Evolutionary conservation across 805 yeast genomes (phyloP).

Genomic region (Isabelozyma pseudorhagii): DNA sequence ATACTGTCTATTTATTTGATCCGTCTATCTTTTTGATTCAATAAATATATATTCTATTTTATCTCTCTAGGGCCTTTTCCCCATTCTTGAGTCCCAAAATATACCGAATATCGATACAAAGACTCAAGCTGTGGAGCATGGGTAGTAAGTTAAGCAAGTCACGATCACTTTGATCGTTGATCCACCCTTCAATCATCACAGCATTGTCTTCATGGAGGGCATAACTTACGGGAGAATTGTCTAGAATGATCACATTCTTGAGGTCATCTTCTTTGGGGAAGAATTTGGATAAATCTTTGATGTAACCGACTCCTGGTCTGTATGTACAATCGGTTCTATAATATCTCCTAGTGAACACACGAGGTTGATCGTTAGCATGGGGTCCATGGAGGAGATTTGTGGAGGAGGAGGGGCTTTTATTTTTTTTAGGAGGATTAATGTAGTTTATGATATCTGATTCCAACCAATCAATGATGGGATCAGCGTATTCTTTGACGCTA

Average conservation of each 20-base stretch:
- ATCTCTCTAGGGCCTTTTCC: slow-evolving; percentile 52
- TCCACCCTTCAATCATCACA: slow-evolving; percentile 95
- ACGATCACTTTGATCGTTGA: slow-evolving; percentile 88
- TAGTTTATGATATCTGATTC: slow-evolving; percentile 52
- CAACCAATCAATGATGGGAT: slow-evolving; percentile 91
- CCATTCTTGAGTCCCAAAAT: slow-evolving; percentile 75
- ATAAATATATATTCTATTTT: background rate
- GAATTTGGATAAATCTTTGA: slow-evolving; percentile 44
- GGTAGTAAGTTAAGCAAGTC: slow-evolving; percentile 83
- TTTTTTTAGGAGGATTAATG: slow-evolving; percentile 3
- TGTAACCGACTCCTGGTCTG: slow-evolving; percentile 79
- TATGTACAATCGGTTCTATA: slow-evolving; percentile 80
- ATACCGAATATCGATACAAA: slow-evolving; percentile 80
- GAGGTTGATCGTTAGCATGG: slow-evolving; percentile 1
- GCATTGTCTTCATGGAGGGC: slow-evolving; percentile 84
- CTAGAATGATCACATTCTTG: slow-evolving; percentile 71
- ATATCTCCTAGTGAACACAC: slow-evolving; percentile 51
- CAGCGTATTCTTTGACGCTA: slow-evolving; percentile 91
- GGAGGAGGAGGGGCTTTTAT: slow-evolving; percentile 4
- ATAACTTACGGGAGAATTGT: slow-evolving; percentile 91
- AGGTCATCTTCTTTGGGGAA: slow-evolving; percentile 66
- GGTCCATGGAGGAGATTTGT: background rate
- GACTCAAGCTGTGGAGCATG: slow-evolving; percentile 68
- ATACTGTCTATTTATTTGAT: background rate
- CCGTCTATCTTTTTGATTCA: background rate